Evolutionary conservation across 441 rosid species (phyloP).

Genomic region (Adansonia rubrostipa): DNA sequence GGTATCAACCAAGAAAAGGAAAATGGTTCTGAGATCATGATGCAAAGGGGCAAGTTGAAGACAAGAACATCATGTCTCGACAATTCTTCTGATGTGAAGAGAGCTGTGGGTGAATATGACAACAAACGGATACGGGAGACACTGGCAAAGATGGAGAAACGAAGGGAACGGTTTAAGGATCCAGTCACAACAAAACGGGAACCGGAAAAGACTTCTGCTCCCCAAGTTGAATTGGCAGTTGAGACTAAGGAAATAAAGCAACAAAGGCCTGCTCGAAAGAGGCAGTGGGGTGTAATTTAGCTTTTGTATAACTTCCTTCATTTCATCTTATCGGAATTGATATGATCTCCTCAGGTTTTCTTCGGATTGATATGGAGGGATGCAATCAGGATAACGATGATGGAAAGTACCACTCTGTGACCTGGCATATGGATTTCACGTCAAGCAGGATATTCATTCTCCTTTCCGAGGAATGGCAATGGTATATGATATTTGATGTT

Average conservation of each 20-base stretch:
- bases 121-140: slow-evolving; percentile 46
- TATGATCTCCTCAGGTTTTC: slow-evolving; percentile 1
- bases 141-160: slow-evolving; percentile 68
- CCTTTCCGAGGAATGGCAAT: neutral
- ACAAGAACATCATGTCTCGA: slow-evolving; percentile 17
- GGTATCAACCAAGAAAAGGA: slow-evolving; percentile 25
- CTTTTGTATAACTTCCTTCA: neutral
- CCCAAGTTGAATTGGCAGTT: slow-evolving; percentile 31
- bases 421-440: neutral
- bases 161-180: slow-evolving; percentile 67
- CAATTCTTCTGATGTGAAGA: slow-evolving; percentile 28
- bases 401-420: neutral
- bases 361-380: neutral
- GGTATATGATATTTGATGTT: neutral
- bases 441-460: neutral
- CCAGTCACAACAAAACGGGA: slow-evolving; percentile 30
- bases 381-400: neutral
- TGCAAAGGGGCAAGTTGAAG: slow-evolving; percentile 15
- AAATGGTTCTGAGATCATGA: slow-evolving; percentile 23
- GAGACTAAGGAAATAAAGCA: slow-evolving; percentile 40
- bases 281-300: slow-evolving; percentile 59
- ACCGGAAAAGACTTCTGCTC: slow-evolving; percentile 27
- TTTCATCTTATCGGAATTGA: neutral
- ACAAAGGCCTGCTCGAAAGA: slow-evolving; percentile 58
- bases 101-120: slow-evolving; percentile 34